phyloP scores from a whole-genome alignment of 139 green algal species.

The Auxenochlorella pyrenoidosa region DNA sequence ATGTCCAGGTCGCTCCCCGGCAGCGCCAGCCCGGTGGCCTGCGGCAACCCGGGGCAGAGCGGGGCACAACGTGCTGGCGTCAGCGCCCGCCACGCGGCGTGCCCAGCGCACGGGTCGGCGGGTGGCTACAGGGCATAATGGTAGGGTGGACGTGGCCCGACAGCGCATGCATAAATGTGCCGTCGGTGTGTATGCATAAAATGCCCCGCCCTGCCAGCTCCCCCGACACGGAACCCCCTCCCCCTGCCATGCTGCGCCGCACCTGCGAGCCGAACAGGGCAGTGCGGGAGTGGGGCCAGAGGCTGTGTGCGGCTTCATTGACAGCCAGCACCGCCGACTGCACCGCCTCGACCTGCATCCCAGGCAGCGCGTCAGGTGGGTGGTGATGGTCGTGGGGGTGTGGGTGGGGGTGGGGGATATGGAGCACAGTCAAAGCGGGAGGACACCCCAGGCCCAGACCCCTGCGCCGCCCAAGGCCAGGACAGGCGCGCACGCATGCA shows the following conservation, averaged over 20 bases:
- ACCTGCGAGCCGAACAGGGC: slow-evolving; percentile 83
- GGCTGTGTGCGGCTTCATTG: slow-evolving; percentile 9
- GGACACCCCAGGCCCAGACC: too few relatives aligned
- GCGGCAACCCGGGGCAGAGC: not conserved
- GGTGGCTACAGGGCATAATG: too few relatives aligned
- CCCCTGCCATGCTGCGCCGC: too few relatives aligned
- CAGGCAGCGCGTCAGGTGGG: not conserved
- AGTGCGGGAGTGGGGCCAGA: slow-evolving; percentile 66
- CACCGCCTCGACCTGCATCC: not conserved
- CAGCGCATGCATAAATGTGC: too few relatives aligned
- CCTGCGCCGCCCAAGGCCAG: too few relatives aligned
- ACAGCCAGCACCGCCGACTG: slow-evolving; percentile 45
- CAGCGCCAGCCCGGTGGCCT: slow-evolving; percentile 69
- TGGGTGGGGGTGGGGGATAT: not conserved
- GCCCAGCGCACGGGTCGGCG: too few relatives aligned
- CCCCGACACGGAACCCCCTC: too few relatives aligned
- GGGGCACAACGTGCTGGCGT: not conserved
- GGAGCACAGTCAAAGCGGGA: too few relatives aligned
- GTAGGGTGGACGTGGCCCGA: too few relatives aligned
- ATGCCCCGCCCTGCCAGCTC: too few relatives aligned
- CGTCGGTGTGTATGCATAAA: too few relatives aligned
- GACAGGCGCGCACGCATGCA: too few relatives aligned
- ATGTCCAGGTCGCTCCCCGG: slow-evolving; percentile 84
- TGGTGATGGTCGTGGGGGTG: not conserved
- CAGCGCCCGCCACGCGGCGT: not conserved